Conservation (phyloP, 2,329 filamentous ascomycete genomes). For the Neonectria sp. region DNA sequence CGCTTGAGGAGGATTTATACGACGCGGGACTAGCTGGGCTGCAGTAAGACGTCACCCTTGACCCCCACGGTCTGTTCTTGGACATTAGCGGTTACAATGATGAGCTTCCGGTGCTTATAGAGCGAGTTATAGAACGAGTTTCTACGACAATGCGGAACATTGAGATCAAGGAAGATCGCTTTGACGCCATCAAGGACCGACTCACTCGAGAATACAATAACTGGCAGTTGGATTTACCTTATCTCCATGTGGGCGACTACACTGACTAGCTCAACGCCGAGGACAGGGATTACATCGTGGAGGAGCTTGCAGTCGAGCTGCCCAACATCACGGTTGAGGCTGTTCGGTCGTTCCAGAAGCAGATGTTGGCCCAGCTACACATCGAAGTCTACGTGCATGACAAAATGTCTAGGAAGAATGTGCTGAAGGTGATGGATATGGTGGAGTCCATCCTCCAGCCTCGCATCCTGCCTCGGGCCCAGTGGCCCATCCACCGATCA, state of each 20-base stretch:
- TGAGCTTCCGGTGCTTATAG: conserved; percentile 90
- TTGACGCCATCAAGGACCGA: conserved; percentile 92
- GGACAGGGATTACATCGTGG: conserved; percentile 81
- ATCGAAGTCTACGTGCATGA: conserved; percentile 92
- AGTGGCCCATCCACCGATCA: conserved; percentile 85
- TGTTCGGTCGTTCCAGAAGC: conserved; percentile 83
- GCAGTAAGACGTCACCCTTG: conserved; percentile 83
- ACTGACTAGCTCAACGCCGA: conserved; percentile 83
- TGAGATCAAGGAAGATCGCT: conserved; percentile 87
- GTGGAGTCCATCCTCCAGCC: conserved; percentile 85
- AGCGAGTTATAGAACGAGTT: too few species aligned
- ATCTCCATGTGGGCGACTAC: conserved; percentile 88
- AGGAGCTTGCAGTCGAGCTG: conserved; percentile 85
- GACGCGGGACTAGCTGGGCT: conserved; percentile 94
- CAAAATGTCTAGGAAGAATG: conserved; percentile 95
- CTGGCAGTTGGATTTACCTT: conserved; percentile 89
- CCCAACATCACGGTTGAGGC: conserved; percentile 81
- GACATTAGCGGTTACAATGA: conserved; percentile 95
- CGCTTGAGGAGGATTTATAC: conserved; percentile 93
- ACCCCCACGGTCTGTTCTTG: conserved; percentile 81
- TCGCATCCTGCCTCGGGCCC: conserved; percentile 78
- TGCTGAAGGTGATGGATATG: conserved; percentile 85
- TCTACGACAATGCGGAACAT: conserved; percentile 88
- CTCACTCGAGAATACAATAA: conserved; percentile 85
- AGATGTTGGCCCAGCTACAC: conserved; percentile 86